Conservation (phyloP, 1,139 yeast genomes). For the Casaregolazyma lundiana region DNA sequence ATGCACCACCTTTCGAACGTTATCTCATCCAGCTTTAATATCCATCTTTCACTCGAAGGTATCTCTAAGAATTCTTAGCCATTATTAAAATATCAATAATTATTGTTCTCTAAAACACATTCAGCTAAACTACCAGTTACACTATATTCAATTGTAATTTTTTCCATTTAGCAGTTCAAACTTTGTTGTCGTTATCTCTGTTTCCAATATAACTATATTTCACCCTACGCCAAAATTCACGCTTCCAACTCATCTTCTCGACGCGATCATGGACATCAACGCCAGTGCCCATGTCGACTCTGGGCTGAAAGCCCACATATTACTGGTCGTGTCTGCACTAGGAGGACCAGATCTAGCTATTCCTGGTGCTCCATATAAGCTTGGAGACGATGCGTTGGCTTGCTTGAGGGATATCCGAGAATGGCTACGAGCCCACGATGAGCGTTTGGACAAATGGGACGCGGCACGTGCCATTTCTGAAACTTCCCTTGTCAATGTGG, state of each 20-base stretch:
- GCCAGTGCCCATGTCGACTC: slow-evolving; percentile 25
- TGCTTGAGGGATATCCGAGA: slow-evolving; percentile 82
- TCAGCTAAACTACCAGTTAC: too few relatives aligned
- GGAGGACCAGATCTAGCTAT: slow-evolving; percentile 71
- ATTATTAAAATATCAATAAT: too few relatives aligned
- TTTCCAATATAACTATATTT: background rate
- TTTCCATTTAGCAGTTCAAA: background rate
- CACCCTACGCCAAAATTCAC: slow-evolving; percentile 1
- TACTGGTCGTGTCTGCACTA: slow-evolving; percentile 69
- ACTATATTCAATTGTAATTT: background rate
- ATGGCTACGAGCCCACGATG: slow-evolving; percentile 86
- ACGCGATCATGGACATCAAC: slow-evolving; percentile 5
- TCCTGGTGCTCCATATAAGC: slow-evolving; percentile 55
- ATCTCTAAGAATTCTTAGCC: too few relatives aligned
- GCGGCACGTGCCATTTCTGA: slow-evolving; percentile 89
- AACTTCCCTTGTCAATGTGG: slow-evolving; percentile 66
- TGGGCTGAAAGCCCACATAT: slow-evolving; percentile 57
- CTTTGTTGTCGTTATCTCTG: background rate
- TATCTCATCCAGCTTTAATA: too few relatives aligned
- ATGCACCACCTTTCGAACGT: too few relatives aligned
- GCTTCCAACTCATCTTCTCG: background rate
- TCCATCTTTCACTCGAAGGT: too few relatives aligned
- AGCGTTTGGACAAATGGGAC: slow-evolving; percentile 58
- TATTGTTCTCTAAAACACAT: too few relatives aligned
- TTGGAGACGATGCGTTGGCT: slow-evolving; percentile 89